Conservation (phyloP, 1,284 basidiomycete species). For the Puccinia polysora region DNA sequence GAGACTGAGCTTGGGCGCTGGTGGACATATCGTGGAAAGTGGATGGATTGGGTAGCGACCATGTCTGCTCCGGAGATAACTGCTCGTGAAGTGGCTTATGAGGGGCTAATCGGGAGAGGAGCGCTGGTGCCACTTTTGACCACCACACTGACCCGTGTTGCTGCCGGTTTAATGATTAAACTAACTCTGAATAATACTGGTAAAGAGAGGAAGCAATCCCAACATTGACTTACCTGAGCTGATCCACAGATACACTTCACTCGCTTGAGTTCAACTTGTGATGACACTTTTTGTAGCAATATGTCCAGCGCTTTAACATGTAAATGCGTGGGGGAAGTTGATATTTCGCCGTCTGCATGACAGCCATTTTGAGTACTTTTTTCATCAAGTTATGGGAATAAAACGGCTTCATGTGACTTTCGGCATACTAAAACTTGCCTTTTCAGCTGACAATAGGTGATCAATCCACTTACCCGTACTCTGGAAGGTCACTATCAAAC, state of each 20-base stretch:
- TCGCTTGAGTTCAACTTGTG: conserved; percentile 31
- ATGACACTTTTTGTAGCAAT: conserved; percentile 17
- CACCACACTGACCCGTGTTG: conserved; percentile 38
- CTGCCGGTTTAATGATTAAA: not conserved
- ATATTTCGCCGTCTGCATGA: conserved; percentile 23
- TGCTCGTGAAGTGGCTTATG: conserved; percentile 32
- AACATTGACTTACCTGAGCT: conserved; percentile 30
- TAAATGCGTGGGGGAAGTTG: conserved; percentile 23
- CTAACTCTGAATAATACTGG: not conserved
- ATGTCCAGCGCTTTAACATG: conserved; percentile 38
- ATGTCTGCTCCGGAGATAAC: conserved; percentile 29
- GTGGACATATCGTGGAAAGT: conserved; percentile 31
- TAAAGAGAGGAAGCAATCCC: not conserved
- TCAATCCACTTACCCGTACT: conserved; percentile 76
- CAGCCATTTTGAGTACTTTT: conserved; percentile 34
- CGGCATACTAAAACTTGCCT: no score
- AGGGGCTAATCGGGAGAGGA: conserved; percentile 29
- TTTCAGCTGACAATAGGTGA: no score
- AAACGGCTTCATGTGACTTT: no score
- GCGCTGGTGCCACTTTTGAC: conserved; percentile 36
- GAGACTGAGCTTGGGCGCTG: conserved; percentile 20
- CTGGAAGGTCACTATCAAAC: conserved; percentile 69
- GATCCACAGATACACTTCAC: conserved; percentile 40
- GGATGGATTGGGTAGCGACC: conserved; percentile 35
- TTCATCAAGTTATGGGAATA: no score